Conservation (phyloP, 1,139 yeast genomes). For the Pichia sp. region DNA sequence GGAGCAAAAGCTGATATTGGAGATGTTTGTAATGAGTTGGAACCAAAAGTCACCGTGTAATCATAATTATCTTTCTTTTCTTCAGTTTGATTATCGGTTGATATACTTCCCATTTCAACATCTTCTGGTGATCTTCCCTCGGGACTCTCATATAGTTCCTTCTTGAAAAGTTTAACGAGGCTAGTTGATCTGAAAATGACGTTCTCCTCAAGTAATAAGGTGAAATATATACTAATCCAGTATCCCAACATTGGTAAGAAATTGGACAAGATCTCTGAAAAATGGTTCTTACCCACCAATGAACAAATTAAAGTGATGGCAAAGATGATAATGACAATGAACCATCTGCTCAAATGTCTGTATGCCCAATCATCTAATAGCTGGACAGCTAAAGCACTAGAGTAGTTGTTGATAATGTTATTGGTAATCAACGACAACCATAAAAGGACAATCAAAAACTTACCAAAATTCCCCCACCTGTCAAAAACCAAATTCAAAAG, state of each 20-base stretch:
- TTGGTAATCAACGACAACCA: conserved; percentile 73
- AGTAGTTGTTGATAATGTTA: conserved; percentile 74
- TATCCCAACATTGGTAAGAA: conserved; percentile 93
- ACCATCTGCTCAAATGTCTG: conserved; percentile 71
- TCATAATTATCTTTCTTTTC: conserved; percentile 1
- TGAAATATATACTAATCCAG: conserved; percentile 83
- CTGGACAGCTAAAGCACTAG: conserved; percentile 78
- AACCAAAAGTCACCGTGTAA: neutral
- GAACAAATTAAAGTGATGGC: conserved; percentile 63
- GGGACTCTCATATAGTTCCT: conserved; percentile 36
- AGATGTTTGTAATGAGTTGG: neutral
- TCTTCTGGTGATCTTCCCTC: neutral
- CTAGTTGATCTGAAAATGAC: conserved; percentile 54
- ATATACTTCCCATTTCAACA: conserved; percentile 1
- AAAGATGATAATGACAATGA: conserved; percentile 63
- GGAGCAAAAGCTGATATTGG: neutral
- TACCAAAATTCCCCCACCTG: conserved; percentile 78
- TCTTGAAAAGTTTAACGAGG: conserved; percentile 42
- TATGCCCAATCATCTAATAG: conserved; percentile 50
- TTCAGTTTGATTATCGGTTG: conserved; percentile 1
- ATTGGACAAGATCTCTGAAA: conserved; percentile 72
- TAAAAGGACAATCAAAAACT: conserved; percentile 60
- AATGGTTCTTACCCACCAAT: conserved; percentile 68
- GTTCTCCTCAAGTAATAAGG: conserved; percentile 68
- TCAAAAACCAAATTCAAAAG: conserved; percentile 58